Evolutionary conservation across 2,329 filamentous ascomycete species (phyloP), one percentile per base, ranked within the genome.

Genomic region (Ramularia endophylla): DNA sequence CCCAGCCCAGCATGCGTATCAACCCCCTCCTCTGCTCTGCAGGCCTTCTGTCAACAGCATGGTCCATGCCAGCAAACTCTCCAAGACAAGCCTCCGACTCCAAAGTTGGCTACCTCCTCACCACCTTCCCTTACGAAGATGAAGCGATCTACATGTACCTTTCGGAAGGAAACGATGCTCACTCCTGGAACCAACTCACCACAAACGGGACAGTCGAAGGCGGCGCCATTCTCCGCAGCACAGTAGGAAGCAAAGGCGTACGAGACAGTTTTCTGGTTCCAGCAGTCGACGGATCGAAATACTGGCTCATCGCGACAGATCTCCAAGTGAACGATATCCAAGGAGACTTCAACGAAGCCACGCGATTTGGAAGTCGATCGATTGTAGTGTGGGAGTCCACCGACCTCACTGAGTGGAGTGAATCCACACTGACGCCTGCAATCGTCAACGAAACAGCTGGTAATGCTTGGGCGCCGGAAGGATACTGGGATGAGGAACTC

Each of bases 111-210:
- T 50, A 50, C 37, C 42, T 50, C 20, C 38, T 47, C n/a, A 44
- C 46, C n/a, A 45, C 38, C 16, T 50, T 54, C 56, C 8, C 60
- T 54, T 1, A 64, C 52, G 36, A 50, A 57, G 2, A 50, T 63
- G 55, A 36, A 36, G 63, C 41, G n/a, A 47, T 50, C 29, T 47
- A 50, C 25, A 38, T 41, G 31, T 45, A 40, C 11, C 44, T 50
- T 4, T 47, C 44, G 9, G 38, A 45, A n/a, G 44, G 47, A 44
- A 50, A 47, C 28, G 39, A 50, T 25, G 36, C 47, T 7, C 44
- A 47, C 29, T 47, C 47, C 5, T 50, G 43, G 38, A 19, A 17
- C 5, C 40, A 41, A 27, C 36, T 48, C 12, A 34, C 32, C 2
- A 34, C 32, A 17, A 36, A 38, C 11, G 43, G 41, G 3, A 36